A percentile compares a stretch with the other conserved stretches of the same genome.
Conservation (phyloP, 768 basidiomycete genomes). For the Boletellus ananiceps region DNA sequence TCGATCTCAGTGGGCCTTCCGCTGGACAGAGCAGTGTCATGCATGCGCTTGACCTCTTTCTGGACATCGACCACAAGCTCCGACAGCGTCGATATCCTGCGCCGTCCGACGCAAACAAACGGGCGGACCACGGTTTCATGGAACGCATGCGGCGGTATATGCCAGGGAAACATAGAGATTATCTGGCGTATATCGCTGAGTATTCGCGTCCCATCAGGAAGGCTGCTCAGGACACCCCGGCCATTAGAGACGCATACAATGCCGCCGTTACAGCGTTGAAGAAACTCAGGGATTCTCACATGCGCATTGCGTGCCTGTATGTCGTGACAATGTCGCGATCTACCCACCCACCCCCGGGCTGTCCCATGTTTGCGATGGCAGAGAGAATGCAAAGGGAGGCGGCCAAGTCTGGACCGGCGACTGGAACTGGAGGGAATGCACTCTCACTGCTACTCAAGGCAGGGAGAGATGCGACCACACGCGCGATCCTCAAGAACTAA, state of each 20-base stretch:
- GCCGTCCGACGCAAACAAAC: constrained; percentile 61
- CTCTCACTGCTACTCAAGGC: constrained; percentile 80
- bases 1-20: constrained; percentile 81
- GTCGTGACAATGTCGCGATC: constrained; percentile 80
- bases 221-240: constrained; percentile 51
- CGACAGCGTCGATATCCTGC: constrained; percentile 62
- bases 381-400: constrained; percentile 40
- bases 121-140: constrained; percentile 77
- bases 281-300: constrained; percentile 79
- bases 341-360: constrained; percentile 42
- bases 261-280: constrained; percentile 74
- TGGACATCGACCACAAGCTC: constrained; percentile 86
- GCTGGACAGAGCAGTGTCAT: constrained; percentile 94
- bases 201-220: constrained; percentile 60
- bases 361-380: constrained; percentile 55
- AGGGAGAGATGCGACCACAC: constrained; percentile 80
- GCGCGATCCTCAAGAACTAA: constrained; percentile 47
- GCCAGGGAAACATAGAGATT: constrained; percentile 87
- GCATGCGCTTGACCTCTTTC: constrained; percentile 79
- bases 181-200: constrained; percentile 62
- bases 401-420: constrained; percentile 47
- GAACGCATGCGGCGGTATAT: constrained; percentile 92
- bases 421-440: constrained; percentile 89
- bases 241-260: constrained; percentile 74
- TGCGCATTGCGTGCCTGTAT: constrained; percentile 85